phyloP scores from a whole-genome alignment of 2,329 filamentous ascomycete genomes.

The Penicillium sp. region DNA sequence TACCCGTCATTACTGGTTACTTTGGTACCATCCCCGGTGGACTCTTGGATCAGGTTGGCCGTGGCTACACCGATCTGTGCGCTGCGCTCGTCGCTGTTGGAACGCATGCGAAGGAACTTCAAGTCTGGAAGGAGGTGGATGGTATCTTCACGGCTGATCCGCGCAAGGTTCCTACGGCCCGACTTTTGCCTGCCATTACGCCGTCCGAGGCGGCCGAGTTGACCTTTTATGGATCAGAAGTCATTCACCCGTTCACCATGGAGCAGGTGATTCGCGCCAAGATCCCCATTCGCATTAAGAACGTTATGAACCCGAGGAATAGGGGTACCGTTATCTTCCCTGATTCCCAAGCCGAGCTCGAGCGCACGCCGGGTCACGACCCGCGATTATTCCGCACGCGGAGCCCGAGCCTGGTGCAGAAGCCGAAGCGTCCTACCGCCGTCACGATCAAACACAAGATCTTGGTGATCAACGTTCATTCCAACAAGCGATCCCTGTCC shows the following conservation, averaged over 20 bases:
- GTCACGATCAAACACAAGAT: constrained; percentile 98
- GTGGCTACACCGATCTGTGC: constrained; percentile 96
- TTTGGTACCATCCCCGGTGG: constrained; percentile 93
- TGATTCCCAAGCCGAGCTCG: constrained; percentile 63
- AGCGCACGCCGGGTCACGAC: constrained; percentile 60
- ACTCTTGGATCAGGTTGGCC: constrained; percentile 86
- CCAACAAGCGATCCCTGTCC: constrained; percentile 92
- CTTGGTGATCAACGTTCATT: constrained; percentile 96
- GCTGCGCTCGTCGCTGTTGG: constrained; percentile 90
- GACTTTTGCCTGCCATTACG: constrained; percentile 84
- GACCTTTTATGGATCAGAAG: constrained; percentile 92
- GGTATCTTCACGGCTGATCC: constrained; percentile 89
- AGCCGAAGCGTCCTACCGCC: constrained; percentile 77
- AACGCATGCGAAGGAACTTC: constrained; percentile 82
- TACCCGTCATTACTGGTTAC: constrained; percentile 87
- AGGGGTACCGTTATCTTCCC: constrained; percentile 72
- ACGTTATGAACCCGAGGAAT: constrained; percentile 69
- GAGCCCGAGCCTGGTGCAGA: constrained; percentile 54
- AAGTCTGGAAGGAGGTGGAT: constrained; percentile 99
- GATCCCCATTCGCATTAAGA: constrained; percentile 72
- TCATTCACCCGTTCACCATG: constrained; percentile 99
- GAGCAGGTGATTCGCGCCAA: constrained; percentile 76
- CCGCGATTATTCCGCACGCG: constrained; percentile 56
- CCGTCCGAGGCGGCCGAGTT: constrained; percentile 94
- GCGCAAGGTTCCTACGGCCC: constrained; percentile 88